These are phyloP conservation scores for Aspergillus pseudonomiae DNA, from an alignment of 2,329 filamentous ascomycete genomes.

Conservation along the genomic window DNA sequence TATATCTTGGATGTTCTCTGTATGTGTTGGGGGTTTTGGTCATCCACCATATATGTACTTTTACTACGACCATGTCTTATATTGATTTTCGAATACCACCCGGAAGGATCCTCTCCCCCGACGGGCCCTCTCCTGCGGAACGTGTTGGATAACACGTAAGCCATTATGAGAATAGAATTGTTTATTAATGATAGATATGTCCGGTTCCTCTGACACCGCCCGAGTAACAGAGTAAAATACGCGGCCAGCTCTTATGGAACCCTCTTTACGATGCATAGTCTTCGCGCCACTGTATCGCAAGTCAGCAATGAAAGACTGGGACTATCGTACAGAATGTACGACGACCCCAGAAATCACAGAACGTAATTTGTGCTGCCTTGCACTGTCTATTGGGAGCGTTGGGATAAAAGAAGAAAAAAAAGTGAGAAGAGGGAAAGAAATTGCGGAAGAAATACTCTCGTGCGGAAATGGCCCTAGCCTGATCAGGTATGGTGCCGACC, in stretches of 20 bases:
- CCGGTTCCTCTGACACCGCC: constrained; percentile 82
- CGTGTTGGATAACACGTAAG: neutral
- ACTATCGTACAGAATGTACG: constrained; percentile 70
- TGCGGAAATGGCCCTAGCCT: constrained; percentile 29
- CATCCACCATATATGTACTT: constrained; percentile 37
- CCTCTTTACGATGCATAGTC: constrained; percentile 53
- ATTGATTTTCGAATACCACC: constrained; percentile 27
- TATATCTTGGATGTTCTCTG: constrained; percentile 25
- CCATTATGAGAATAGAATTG: constrained; percentile 17
- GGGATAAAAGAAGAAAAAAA: constrained; percentile 46
- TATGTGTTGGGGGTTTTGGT: constrained; percentile 25
- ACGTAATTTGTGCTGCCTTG: constrained; percentile 64
- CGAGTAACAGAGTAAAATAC: constrained; percentile 68
- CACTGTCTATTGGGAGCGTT: constrained; percentile 86
- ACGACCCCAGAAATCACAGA: constrained; percentile 51
- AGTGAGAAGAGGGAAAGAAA: constrained; percentile 25
- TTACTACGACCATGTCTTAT: constrained; percentile 32
- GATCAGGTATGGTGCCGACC: constrained; percentile 18
- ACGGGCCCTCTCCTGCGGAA: neutral
- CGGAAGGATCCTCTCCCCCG: constrained; percentile 14
- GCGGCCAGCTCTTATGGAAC: constrained; percentile 75
- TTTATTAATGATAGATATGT: constrained; percentile 54
- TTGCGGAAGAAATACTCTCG: constrained; percentile 16
- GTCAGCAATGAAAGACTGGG: constrained; percentile 64
- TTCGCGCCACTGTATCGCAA: constrained; percentile 65